These are phyloP conservation scores for Ambrosiella beaveri DNA, from an alignment of 2,329 filamentous ascomycete genomes.

Conservation along the genomic window DNA sequence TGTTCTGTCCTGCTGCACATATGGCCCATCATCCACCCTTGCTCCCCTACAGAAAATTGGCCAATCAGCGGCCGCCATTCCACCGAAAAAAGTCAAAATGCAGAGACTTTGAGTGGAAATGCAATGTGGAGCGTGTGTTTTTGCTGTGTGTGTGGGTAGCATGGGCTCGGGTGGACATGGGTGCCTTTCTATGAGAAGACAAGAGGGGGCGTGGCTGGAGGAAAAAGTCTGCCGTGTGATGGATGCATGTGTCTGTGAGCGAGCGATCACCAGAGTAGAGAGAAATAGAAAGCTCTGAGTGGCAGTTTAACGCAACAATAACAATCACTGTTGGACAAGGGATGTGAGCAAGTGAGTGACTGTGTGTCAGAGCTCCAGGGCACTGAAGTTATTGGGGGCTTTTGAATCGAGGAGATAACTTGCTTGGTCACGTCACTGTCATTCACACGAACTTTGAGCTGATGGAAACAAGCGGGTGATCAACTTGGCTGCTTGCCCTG, in stretches of 20 bases:
- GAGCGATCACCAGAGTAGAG: too few relatives aligned
- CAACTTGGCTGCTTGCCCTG: background rate
- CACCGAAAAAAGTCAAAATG: background rate
- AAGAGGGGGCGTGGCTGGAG: background rate
- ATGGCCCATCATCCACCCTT: background rate
- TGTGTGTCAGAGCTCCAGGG: background rate
- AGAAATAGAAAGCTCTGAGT: too few relatives aligned
- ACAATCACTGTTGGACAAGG: too few relatives aligned
- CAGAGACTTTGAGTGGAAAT: background rate
- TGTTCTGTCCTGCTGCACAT: background rate
- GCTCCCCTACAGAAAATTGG: background rate
- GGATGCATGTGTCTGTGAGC: background rate
- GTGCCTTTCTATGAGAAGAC: background rate
- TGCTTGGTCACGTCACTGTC: background rate
- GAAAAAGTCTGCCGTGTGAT: background rate
- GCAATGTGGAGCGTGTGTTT: background rate
- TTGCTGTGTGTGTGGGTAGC: background rate
- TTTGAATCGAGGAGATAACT: background rate
- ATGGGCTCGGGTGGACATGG: background rate
- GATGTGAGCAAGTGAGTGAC: too few relatives aligned
- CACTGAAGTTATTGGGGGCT: background rate
- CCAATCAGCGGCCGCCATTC: background rate
- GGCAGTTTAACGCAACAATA: too few relatives aligned
- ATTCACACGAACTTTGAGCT: background rate
- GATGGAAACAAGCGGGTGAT: background rate